Base-by-base conservation (phyloP, 2,329 filamentous ascomycete species). In the Phaeoacremonium minimum region DNA sequence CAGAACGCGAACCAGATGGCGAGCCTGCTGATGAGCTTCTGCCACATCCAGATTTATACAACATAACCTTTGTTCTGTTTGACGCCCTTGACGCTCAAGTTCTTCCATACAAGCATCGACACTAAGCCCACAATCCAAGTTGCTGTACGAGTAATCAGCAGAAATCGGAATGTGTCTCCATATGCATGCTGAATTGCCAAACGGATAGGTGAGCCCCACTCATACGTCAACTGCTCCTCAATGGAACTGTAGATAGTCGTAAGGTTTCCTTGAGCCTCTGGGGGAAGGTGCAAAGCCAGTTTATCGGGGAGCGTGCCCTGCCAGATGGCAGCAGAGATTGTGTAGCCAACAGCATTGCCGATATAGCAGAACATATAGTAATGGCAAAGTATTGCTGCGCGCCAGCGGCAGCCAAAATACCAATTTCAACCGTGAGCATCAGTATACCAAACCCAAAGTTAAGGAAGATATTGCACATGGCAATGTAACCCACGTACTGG, bases 181-280 rank as follows among this genome's bases (percentile, higher is more conserved):
- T 84, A 85, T 0, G 80, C 75, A 26, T 57, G 55, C 38, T 77
- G 71, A 49, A 84, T 77, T 2, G 71, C 77, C 9, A 64, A 48
- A 22, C 79, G 56, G 4, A 65, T 65, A 0, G 67, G 60, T 5
- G 58, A 67, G 12, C 74, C 75, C 28, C 67, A 48, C 0, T 66
- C 57, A 50, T 77, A 81, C 15, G 54, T 55, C 9, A 77, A 51
- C 41, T 83, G 80, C 3, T 60, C 61, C 0, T 55, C 52, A 30
- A 82, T 49, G 42, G 64, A 61, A 20, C 69, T 62, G 44, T 79
- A 81, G 35, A 83, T 76, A 29, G 53, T 51, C 4, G 52, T 52
- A 6, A 61, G 58, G 33, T 72, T 52, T 18, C 44, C 48, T 43
- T 58, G 55, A 6, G 52, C 50, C 14, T 57, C 54, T n/a, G 61